A percentile compares a stretch with the other conserved stretches of the same genome.
Conservation (phyloP, 148 eudicot genomes). For the Rhododendron griersonianum region DNA sequence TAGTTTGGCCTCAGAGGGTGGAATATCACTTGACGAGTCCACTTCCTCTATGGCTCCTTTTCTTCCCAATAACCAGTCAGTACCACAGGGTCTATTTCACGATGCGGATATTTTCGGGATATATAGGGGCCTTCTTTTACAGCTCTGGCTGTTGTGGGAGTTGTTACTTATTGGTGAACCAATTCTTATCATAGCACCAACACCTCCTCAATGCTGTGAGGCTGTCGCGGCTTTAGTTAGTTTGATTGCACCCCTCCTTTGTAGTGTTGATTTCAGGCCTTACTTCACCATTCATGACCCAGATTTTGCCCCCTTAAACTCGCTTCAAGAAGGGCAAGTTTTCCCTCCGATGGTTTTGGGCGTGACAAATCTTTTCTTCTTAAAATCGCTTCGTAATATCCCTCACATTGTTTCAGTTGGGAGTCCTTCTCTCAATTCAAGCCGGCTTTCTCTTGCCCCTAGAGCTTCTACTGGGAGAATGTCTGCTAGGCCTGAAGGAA, state of each 20-base stretch:
- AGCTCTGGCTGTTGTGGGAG: constrained; percentile 94
- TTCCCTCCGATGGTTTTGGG: constrained; percentile 93
- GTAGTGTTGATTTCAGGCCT: constrained; percentile 92
- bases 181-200: constrained; percentile 87
- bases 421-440: constrained; percentile 59
- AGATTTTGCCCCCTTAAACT: constrained; percentile 67
- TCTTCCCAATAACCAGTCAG: constrained; percentile 71
- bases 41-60: constrained; percentile 62
- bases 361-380: constrained; percentile 86
- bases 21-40: constrained; percentile 51
- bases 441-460: constrained; percentile 40
- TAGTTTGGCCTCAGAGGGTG: constrained; percentile 64
- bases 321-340: constrained; percentile 56
- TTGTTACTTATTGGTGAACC: constrained; percentile 91
- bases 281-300: constrained; percentile 96
- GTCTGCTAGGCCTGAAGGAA: constrained; percentile 47
- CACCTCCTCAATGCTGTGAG: constrained; percentile 94
- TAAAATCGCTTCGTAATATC: constrained; percentile 77
- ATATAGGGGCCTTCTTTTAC: constrained; percentile 77
- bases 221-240: constrained; percentile 95
- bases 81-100: constrained; percentile 88
- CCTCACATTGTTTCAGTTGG: constrained; percentile 92
- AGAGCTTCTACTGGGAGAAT: constrained; percentile 45
- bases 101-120: constrained; percentile 93
- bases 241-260: constrained; percentile 83